A percentile compares a stretch with the other conserved stretches of the same genome.
phyloP scores from a whole-genome alignment of 352 stramenopile species.

The Phytophthora uliginosa region DNA sequence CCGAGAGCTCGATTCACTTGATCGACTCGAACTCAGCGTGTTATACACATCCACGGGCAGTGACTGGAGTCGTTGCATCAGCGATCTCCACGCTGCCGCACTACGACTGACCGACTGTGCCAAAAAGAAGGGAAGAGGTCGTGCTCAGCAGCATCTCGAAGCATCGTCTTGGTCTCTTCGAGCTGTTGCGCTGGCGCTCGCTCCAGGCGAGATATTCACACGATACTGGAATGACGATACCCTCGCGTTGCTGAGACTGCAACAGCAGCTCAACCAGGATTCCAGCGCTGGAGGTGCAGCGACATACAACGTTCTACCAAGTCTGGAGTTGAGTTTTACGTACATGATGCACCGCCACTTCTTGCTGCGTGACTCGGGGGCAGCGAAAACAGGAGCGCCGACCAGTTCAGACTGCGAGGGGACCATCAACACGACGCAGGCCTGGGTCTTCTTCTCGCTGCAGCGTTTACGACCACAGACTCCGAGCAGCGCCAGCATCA shows the following conservation, averaged over 20 bases:
- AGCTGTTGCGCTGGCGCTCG: conserved; percentile 52
- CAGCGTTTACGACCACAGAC: conserved; percentile 41
- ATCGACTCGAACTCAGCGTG: conserved; percentile 22
- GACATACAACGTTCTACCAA: conserved; percentile 36
- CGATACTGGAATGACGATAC: conserved; percentile 83
- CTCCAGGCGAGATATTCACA: conserved; percentile 71
- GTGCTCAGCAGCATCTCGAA: conserved; percentile 53
- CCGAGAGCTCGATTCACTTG: conserved; percentile 48
- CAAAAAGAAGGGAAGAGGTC: conserved; percentile 45
- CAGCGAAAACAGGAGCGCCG: conserved; percentile 25
- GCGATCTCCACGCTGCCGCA: conserved; percentile 62
- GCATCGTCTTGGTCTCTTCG: conserved; percentile 62
- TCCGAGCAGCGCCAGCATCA: conserved; percentile 16
- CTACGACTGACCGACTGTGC: conserved; percentile 50
- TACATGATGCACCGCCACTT: conserved; percentile 63
- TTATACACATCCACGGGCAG: conserved; percentile 36
- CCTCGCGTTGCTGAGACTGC: conserved; percentile 59
- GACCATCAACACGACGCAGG: conserved; percentile 85
- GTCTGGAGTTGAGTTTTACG: conserved; percentile 39
- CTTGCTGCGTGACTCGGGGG: conserved; percentile 41
- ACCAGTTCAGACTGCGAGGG: conserved; percentile 79
- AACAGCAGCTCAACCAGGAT: conserved; percentile 82
- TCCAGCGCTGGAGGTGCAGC: conserved; percentile 18
- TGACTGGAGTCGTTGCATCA: conserved; percentile 75
- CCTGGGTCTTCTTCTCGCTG: conserved; percentile 82